Evolutionary conservation across 805 yeast genomes (phyloP), one percentile per base, ranked within the genome.

Genomic region (Myxozyma neglecta): DNA sequence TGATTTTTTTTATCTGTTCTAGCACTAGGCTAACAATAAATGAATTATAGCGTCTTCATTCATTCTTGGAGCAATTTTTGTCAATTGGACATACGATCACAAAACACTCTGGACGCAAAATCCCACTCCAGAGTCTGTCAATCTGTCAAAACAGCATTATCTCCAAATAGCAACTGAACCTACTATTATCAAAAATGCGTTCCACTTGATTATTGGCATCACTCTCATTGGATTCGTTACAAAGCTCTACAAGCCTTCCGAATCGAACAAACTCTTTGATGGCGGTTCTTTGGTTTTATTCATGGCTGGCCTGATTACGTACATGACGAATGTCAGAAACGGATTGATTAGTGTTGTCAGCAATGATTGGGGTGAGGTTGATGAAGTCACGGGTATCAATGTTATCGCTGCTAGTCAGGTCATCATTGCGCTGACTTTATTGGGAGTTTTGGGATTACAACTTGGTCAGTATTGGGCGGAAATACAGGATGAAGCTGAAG

Each of bases 331-430:
- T 77, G 79, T 93, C 68, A 83, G 90, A 71, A 84, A 88, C 56
- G 98, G 98, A 57, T 79, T 86, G 44, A 81, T 82, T 68, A 83
- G 92, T 59, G 83, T 90, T 57, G 69, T 84, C 34, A 75, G 81
- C 60, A 92, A 91, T 48, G 79, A 84, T 63, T 93, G 98, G 98
- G 98, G 97, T 68, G 98, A 93, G 55, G 96, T 94, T 54, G 89
- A 89, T 70, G 85, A 83, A 73, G 80, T 80, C 63, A 89, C 96
- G 24, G 98, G 98, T 36, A 76, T 93, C 70, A 90, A 89, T 67
- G 97, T 94, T 44, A 83, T 94, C 71, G 97, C 94, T 45, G 97
- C 98, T 5, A 86, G 94, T 35, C 87, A 87, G 75, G 81, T 87
- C 43, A 86, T 93, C 80, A 80, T 89, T 68, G 83, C 88, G 8